Conservation (phyloP, 495 filamentous ascomycete species). For the Halenospora varia region DNA sequence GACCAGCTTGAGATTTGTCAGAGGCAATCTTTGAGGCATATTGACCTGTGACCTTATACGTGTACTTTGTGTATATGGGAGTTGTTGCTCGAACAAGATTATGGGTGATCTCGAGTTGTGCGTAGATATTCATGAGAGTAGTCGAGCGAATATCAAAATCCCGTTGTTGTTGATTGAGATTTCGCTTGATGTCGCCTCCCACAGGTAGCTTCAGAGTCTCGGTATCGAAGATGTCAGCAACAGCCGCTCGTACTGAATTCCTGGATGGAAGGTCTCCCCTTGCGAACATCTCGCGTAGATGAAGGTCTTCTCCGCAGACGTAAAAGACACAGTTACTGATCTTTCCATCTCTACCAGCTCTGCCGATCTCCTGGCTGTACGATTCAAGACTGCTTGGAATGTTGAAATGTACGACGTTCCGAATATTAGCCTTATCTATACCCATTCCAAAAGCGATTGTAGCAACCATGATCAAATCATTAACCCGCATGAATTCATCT, state of each 20-base stretch:
- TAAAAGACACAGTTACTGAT: constrained; percentile 50
- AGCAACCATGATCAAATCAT: constrained; percentile 47
- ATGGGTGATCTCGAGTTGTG: constrained; percentile 37
- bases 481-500: constrained; percentile 47
- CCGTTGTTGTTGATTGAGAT: constrained; percentile 33
- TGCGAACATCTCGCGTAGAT: constrained; percentile 49
- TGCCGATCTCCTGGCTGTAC: constrained; percentile 57
- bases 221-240: constrained; percentile 41
- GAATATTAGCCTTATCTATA: constrained; percentile 54
- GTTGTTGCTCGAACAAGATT: constrained; percentile 49
- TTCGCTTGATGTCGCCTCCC: constrained; percentile 42
- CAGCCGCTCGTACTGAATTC: constrained; percentile 35
- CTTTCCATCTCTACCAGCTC: constrained; percentile 51
- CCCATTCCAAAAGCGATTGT: constrained; percentile 62
- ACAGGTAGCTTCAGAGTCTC: constrained; percentile 20
- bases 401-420: constrained; percentile 55
- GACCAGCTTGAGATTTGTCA: constrained; percentile 30
- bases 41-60: constrained; percentile 31
- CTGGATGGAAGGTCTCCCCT: constrained; percentile 51
- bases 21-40: constrained; percentile 23
- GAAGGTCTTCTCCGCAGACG: constrained; percentile 47
- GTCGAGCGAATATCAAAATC: constrained; percentile 40
- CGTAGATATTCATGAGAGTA: constrained; percentile 24
- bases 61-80: constrained; percentile 49
- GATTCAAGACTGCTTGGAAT: constrained; percentile 51